Conservation (phyloP, 495 filamentous ascomycete genomes). For the Penicillium simplicissimum region DNA sequence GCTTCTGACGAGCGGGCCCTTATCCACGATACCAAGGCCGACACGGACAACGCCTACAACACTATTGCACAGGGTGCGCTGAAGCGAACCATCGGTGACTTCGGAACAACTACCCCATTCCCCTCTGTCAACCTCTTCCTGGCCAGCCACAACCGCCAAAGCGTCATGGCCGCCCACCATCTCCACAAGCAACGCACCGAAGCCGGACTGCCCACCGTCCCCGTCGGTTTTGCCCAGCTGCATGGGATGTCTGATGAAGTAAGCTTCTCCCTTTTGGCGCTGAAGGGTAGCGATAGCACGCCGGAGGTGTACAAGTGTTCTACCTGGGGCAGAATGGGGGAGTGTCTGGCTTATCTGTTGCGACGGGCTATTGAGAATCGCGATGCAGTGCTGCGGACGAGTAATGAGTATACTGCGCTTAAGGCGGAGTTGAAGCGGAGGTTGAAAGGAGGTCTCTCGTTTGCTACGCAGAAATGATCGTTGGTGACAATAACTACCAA, state of each 20-base stretch:
- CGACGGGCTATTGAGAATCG: constrained; percentile 84
- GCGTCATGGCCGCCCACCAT: constrained; percentile 34
- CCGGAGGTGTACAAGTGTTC: constrained; percentile 78
- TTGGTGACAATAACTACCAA: constrained; percentile 2
- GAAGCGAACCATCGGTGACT: constrained; percentile 33
- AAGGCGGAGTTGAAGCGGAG: constrained; percentile 64
- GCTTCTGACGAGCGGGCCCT: constrained; percentile 70
- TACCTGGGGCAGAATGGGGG: constrained; percentile 80
- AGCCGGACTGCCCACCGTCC: constrained; percentile 35
- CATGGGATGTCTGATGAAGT: constrained; percentile 95
- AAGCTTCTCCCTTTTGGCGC: constrained; percentile 67
- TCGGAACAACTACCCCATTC: constrained; percentile 48
- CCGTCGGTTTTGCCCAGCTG: constrained; percentile 60
- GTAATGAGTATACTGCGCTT: constrained; percentile 67
- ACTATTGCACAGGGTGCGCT: constrained; percentile 50
- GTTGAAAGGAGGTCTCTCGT: constrained; percentile 27
- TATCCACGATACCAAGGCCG: constrained; percentile 73
- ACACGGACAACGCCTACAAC: constrained; percentile 67
- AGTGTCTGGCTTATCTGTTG: constrained; percentile 89
- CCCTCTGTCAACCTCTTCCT: constrained; percentile 42
- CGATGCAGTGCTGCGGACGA: constrained; percentile 77
- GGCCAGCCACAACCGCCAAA: constrained; percentile 45
- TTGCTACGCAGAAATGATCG: constrained; percentile 11
- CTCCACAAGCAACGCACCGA: constrained; percentile 34
- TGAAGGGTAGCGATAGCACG: constrained; percentile 40